These are phyloP conservation scores for Hortaea werneckii DNA, from an alignment of 2,329 filamentous ascomycete species.

Conservation along the genomic window DNA sequence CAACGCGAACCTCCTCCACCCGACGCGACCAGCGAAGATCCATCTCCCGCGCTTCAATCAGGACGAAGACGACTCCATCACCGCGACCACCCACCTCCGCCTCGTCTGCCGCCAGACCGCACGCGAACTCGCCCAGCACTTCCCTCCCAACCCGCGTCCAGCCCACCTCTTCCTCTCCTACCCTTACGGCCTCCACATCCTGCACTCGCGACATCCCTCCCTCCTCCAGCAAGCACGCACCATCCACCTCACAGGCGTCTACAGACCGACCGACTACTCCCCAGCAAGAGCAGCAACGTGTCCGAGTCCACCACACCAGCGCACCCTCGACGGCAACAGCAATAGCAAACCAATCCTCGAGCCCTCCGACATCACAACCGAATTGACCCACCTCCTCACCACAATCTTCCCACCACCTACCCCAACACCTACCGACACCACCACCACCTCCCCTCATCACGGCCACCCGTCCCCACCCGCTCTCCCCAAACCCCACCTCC, in stretches of 20 bases:
- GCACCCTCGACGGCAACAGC: conserved; percentile 5
- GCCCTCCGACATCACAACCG: conserved; percentile 10
- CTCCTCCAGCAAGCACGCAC: conserved; percentile 31
- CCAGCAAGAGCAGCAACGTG: conserved; percentile 11
- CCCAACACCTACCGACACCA: conserved; percentile 9
- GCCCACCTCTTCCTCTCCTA: conserved; percentile 34
- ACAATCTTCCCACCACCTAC: conserved; percentile 18
- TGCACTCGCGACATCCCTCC: conserved; percentile 29
- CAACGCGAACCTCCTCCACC: conserved; percentile 25
- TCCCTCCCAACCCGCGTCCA: conserved; percentile 15
- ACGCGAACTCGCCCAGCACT: conserved; percentile 27
- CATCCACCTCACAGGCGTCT: conserved; percentile 32
- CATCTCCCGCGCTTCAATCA: conserved; percentile 3
- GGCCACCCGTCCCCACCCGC: too few species aligned
- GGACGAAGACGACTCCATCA: conserved; percentile 6
- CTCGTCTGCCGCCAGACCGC: conserved; percentile 24
- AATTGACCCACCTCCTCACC: conserved; percentile 25
- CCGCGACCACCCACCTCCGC: conserved; percentile 8
- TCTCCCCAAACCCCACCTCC: conserved; percentile 14
- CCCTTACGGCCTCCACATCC: conserved; percentile 30
- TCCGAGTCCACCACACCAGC: conserved; percentile 1
- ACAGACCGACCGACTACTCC: conserved; percentile 15
- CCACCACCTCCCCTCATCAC: conserved; percentile 8
- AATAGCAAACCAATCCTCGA: conserved; percentile 5
- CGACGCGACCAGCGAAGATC: conserved; percentile 19